Conservation (phyloP, 805 yeast genomes). For the Saccharomycopsis sp. region DNA sequence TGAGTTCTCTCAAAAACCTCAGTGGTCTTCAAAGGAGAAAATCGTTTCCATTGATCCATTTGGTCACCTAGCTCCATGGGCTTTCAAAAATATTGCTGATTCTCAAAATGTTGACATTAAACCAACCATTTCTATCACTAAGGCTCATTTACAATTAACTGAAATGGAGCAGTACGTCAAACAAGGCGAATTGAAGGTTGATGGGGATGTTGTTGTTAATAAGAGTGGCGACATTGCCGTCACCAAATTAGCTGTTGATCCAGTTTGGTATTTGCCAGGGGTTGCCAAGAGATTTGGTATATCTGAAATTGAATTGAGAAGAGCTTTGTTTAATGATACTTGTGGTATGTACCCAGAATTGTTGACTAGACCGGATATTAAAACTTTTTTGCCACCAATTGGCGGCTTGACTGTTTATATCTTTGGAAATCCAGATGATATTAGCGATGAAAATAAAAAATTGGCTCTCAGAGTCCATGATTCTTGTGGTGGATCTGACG, state of each 20-base stretch:
- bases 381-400: constrained; percentile 60
- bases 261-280: constrained; percentile 66
- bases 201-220: constrained; percentile 55
- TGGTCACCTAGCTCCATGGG: constrained; percentile 61
- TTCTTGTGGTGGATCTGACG: constrained; percentile 67
- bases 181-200: constrained; percentile 46
- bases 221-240: constrained; percentile 54
- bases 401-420: constrained; percentile 64
- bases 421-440: constrained; percentile 51
- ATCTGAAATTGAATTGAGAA: constrained; percentile 48
- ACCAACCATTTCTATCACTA: constrained; percentile 62
- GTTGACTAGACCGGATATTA: constrained; percentile 60
- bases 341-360: constrained; percentile 68
- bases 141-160: constrained; percentile 54
- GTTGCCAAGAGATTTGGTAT: constrained; percentile 58
- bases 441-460: constrained; percentile 44
- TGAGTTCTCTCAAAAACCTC: constrained; percentile 44
- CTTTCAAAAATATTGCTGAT: constrained; percentile 38
- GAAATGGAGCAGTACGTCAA: constrained; percentile 53
- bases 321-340: constrained; percentile 59
- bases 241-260: constrained; percentile 61
- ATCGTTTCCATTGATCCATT: constrained; percentile 62
- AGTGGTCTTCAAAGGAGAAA: constrained; percentile 49
- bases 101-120: constrained; percentile 47
- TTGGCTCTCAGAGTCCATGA: constrained; percentile 59